These are phyloP conservation scores for Yamadazyma atlantica DNA, from an alignment of 1,139 yeast species.

Conservation along the genomic window DNA sequence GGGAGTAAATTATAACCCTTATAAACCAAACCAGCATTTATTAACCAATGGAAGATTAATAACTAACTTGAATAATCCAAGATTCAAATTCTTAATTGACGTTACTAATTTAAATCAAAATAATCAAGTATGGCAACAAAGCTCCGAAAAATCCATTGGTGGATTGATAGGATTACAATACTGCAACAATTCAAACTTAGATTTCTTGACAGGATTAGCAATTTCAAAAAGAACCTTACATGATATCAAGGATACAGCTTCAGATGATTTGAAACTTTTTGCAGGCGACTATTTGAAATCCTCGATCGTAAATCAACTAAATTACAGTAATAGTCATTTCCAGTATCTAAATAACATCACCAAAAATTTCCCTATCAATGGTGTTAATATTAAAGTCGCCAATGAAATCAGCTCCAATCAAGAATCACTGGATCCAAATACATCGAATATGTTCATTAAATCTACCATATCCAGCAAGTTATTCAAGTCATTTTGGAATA, in stretches of 20 bases:
- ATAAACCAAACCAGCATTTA: conserved; percentile 45
- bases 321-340: conserved; percentile 20
- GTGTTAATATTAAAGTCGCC: conserved; percentile 21
- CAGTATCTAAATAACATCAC: conserved; percentile 24
- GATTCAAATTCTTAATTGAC: conserved; percentile 38
- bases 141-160: conserved; percentile 32
- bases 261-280: conserved; percentile 29
- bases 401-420: conserved; percentile 37
- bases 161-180: conserved; percentile 48
- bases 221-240: conserved; percentile 42
- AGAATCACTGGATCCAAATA: conserved; percentile 20
- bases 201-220: conserved; percentile 38
- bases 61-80: conserved; percentile 41
- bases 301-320: conserved; percentile 29
- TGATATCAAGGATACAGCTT: conserved; percentile 43
- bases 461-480: conserved; percentile 26
- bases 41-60: conserved; percentile 33
- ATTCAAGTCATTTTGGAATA: conserved; percentile 38
- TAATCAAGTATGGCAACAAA: conserved; percentile 41
- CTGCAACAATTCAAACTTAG: conserved; percentile 17
- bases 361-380: conserved; percentile 33
- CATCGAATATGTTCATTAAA: conserved; percentile 27
- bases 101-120: conserved; percentile 37
- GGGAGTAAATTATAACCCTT: conserved; percentile 47
- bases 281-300: conserved; percentile 38